Conservation (phyloP, 2,329 filamentous ascomycete genomes). For the Zarea fungicola region DNA sequence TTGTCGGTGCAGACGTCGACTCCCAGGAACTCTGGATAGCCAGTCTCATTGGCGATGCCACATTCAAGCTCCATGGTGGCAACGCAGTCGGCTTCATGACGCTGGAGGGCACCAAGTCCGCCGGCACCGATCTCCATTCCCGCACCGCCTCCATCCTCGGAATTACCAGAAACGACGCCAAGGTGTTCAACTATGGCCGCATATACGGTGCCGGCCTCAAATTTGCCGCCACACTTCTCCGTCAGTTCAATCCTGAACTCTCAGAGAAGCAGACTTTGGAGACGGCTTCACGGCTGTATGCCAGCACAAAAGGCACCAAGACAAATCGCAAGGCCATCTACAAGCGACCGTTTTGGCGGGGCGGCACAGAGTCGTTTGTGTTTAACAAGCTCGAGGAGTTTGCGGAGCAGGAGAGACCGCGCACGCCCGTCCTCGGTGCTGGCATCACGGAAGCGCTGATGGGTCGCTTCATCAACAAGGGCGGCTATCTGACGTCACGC, state of each 20-base stretch:
- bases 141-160: slow-evolving; percentile 87
- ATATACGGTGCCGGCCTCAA: slow-evolving; percentile 97
- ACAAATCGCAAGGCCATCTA: slow-evolving; percentile 68
- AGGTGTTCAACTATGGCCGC: slow-evolving; percentile 97
- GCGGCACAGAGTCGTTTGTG: slow-evolving; percentile 93
- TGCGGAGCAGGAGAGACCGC: slow-evolving; percentile 84
- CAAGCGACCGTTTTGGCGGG: slow-evolving; percentile 83
- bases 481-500: slow-evolving; percentile 88
- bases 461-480: slow-evolving; percentile 79
- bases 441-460: slow-evolving; percentile 95
- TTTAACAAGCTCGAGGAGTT: slow-evolving; percentile 99
- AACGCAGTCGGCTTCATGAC: slow-evolving; percentile 99
- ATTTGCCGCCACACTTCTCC: slow-evolving; percentile 82
- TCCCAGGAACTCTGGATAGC: slow-evolving; percentile 98
- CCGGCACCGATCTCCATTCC: slow-evolving; percentile 90
- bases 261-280: slow-evolving; percentile 72
- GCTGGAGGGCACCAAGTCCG: slow-evolving; percentile 88
- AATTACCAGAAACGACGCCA: slow-evolving; percentile 91
- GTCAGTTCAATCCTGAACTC: slow-evolving; percentile 86
- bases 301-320: slow-evolving; percentile 84
- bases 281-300: slow-evolving; percentile 76
- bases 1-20: slow-evolving; percentile 96
- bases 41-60: slow-evolving; percentile 87
- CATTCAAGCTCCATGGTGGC: slow-evolving; percentile 90
- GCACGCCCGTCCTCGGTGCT: slow-evolving; percentile 87